Percentiles rank a stretch among this genome's conserved stretches.
Conservation (phyloP, 352 stramenopile genomes). For the Phytophthora citricola region DNA sequence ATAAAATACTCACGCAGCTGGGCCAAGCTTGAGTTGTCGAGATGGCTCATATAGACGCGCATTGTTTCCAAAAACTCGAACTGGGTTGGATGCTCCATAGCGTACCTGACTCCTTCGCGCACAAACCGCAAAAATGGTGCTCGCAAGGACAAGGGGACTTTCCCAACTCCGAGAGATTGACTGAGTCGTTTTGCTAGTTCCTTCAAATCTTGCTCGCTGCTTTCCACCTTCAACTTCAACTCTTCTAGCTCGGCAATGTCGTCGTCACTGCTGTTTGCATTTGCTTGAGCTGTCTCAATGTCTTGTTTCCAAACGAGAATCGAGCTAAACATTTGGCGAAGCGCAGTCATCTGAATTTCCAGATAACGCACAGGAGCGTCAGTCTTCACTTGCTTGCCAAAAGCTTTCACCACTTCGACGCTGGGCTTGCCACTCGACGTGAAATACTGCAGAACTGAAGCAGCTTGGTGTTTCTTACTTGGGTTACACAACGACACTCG, state of each 20-base stretch:
- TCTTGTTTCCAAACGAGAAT: slow-evolving; percentile 77
- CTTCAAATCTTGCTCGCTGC: slow-evolving; percentile 58
- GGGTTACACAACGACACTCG: slow-evolving; percentile 83
- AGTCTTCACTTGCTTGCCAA: slow-evolving; percentile 80
- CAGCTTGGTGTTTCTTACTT: slow-evolving; percentile 82
- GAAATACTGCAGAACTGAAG: slow-evolving; percentile 72
- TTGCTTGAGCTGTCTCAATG: slow-evolving; percentile 31
- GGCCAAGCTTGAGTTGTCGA: slow-evolving; percentile 68
- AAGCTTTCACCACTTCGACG: slow-evolving; percentile 80
- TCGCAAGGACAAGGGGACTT: slow-evolving; percentile 65
- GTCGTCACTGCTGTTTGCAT: slow-evolving; percentile 20
- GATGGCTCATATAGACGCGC: slow-evolving; percentile 70
- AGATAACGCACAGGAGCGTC: slow-evolving; percentile 82
- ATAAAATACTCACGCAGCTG: slow-evolving; percentile 78
- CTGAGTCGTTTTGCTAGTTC: slow-evolving; percentile 84
- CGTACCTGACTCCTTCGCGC: slow-evolving; percentile 80
- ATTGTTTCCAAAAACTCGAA: slow-evolving; percentile 79
- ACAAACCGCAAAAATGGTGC: slow-evolving; percentile 85
- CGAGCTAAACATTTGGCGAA: slow-evolving; percentile 72
- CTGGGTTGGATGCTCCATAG: slow-evolving; percentile 59
- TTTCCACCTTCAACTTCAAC: slow-evolving; percentile 60
- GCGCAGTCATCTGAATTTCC: slow-evolving; percentile 89
- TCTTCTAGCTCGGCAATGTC: slow-evolving; percentile 59
- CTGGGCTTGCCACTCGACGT: slow-evolving; percentile 56
- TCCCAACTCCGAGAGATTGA: slow-evolving; percentile 82